These are phyloP conservation scores for Globisporangium spiculum DNA, from an alignment of 352 stramenopile genomes.

Conservation along the genomic window DNA sequence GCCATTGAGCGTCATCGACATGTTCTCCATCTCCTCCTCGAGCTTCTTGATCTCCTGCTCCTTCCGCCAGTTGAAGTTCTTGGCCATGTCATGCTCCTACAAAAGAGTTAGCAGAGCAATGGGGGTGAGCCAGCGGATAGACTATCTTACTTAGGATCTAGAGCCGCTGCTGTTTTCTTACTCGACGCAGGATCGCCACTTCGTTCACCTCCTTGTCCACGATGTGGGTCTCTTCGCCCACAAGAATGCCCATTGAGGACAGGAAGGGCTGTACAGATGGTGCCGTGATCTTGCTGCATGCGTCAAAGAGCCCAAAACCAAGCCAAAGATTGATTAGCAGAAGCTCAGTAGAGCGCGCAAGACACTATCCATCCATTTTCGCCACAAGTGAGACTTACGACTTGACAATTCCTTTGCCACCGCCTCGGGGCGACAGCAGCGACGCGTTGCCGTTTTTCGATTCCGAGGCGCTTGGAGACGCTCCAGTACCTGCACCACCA, in stretches of 20 bases:
- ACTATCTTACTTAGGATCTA: not conserved
- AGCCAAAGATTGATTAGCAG: not conserved
- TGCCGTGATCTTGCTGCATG: conserved; percentile 51
- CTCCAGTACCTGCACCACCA: not conserved
- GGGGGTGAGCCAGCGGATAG: no score
- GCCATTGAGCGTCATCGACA: conserved; percentile 64
- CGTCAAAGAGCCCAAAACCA: not conserved
- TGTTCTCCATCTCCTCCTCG: conserved; percentile 75
- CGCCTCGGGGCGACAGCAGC: conserved; percentile 35
- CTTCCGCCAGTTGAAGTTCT: conserved; percentile 66
- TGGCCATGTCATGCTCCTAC: conserved; percentile 64
- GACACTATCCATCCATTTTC: not conserved
- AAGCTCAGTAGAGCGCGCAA: not conserved
- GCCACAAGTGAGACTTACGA: conserved; percentile 23
- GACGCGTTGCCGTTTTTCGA: conserved; percentile 34
- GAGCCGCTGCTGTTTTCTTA: conserved; percentile 17
- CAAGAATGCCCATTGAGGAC: conserved; percentile 63
- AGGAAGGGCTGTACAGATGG: conserved; percentile 72
- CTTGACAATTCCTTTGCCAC: conserved; percentile 38
- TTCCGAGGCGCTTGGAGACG: conserved; percentile 23
- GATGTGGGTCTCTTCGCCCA: conserved; percentile 76
- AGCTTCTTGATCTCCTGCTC: conserved; percentile 77
- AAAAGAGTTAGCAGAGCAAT: not conserved
- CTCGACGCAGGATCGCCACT: conserved; percentile 55
- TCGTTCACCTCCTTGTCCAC: conserved; percentile 82